Evolutionary conservation across 2,329 filamentous ascomycete species (phyloP), one percentile per base, ranked within the genome.

Genomic region (Cladosporium sp.): DNA sequence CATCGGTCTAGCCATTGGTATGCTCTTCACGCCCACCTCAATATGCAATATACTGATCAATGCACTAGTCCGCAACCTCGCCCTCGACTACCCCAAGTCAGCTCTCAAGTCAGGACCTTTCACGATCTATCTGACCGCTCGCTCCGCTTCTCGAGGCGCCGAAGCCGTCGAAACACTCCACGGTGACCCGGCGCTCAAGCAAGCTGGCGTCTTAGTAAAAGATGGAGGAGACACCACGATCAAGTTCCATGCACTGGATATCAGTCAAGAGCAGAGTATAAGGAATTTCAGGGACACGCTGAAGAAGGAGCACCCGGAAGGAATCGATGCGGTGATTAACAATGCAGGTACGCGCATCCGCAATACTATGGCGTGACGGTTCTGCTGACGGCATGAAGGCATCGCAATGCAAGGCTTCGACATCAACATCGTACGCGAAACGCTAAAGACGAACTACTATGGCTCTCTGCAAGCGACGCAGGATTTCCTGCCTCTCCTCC

Each of bases 311-410:
- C 82, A 85, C 66, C 78, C 78, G 1, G 77, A 82, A 7, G 82
- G 83, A 3, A 77, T 85, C 35, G 83, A 85, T 66, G 78, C 85
- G 44, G 75, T 85, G 12, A 80, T 85, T 73, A 86, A 86, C 74
- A 86, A 85, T 66, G 84, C 84, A 0, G 83, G 69, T 53, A 12
- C 16, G 50, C 26, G 21, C 26, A 53, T 53, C 50, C 28, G n/a
- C 28, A 52, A 8, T 26, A 14, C 26, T 18, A 28, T 5, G 12
- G 23, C 49, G 49, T 52, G 12, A 28, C 11, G 5, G 49, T 12
- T 12, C 29, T 53, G 18, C 50, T 53, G 18, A 53, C 26, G 16
- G n/a, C 31, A 11, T 2, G 12, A 4, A 53, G 50, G 50, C 31
- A 74, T 76, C 26, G 74, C 74, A 0, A 50, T 75, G 57, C 66